Evolutionary conservation across 805 yeast genomes (phyloP), one percentile per base, ranked within the genome.

Genomic region (Saccharomycopsis microspora): DNA sequence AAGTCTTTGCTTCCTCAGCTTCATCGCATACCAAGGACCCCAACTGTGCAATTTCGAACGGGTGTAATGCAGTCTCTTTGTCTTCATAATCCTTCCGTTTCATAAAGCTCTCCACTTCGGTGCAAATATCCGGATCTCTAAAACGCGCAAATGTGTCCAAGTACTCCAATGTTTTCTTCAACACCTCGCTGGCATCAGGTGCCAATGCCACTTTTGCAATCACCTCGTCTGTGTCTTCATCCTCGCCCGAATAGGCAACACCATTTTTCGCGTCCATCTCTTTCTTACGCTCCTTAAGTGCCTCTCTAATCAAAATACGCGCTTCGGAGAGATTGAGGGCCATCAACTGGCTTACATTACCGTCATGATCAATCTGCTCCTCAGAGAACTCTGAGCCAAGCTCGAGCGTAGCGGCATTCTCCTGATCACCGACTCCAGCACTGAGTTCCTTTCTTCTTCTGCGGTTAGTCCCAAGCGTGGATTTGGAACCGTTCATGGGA

Each of bases 1-100:
- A 71, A 11, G 96, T 85, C 65, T 86, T 86, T 36, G 97, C 97
- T 69, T 93, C 98, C 60, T 85, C 98, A 4, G 95, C 88, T 54
- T 90, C 97, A 60, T 90, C 98, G 65, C 97, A 89, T 32, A 93
- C 84, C 53, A 90, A 71, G 3, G 95, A 85, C 0, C 94, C 90
- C 49, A 71, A 48, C 65, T 93, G 97, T 1, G 97, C 95, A 47
- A 86, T 71, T 66, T 93, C 98, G 63, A 93, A 93, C 1, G 98
- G 97, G 68, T 93, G 98, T 57, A 93, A 66, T 10, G 48, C 37
- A 3, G 32, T 41, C 37, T 52, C 49, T 5, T 39, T 42, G 31
- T 78, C 81, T 39, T 76, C 67, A 58, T 81, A 82, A 55, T 85
- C 95, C 43, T 82, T 78, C 31, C 81, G 68, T 53, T 78, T 80